Evolutionary conservation across 805 yeast genomes (phyloP).

Genomic region (Starmerella apis): DNA sequence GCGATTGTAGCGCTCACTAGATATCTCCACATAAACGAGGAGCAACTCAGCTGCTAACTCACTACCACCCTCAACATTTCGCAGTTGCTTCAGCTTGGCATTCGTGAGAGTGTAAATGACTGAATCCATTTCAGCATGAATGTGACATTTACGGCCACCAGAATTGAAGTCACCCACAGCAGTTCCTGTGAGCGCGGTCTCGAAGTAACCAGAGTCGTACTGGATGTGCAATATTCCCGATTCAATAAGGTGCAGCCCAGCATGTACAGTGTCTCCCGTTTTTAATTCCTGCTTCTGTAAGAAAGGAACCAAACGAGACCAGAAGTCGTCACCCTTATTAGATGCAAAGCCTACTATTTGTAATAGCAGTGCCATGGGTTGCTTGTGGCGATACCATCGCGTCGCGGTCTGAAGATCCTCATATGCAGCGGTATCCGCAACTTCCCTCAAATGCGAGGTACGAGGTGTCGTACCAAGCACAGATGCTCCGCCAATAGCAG

Average conservation of each 20-base stretch:
- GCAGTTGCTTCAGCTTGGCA: conserved; percentile 3
- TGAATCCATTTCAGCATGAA: conserved; percentile 17
- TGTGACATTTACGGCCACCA: conserved; percentile 6
- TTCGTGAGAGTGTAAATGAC: conserved; percentile 14
- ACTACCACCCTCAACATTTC: background rate
- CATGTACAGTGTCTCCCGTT: conserved; percentile 10
- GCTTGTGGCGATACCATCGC: conserved; percentile 34
- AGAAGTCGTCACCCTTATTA: conserved; percentile 41
- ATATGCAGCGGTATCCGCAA: conserved; percentile 29
- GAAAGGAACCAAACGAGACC: conserved; percentile 52
- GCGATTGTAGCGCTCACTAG: conserved; percentile 14
- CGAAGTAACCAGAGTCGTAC: conserved; percentile 36
- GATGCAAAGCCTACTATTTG: conserved; percentile 56
- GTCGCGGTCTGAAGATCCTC: conserved; percentile 28
- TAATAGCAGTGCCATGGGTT: conserved; percentile 56
- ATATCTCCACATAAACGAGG: conserved; percentile 5
- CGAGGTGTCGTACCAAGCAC: conserved; percentile 26
- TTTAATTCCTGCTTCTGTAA: conserved; percentile 30
- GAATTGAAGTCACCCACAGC: conserved; percentile 51
- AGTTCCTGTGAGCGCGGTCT: conserved; percentile 57
- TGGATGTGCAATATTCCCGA: conserved; percentile 40
- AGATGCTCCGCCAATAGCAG: background rate
- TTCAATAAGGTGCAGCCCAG: conserved; percentile 27
- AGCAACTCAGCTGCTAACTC: conserved; percentile 16
- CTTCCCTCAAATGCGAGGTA: conserved; percentile 25